Conservation (phyloP, 352 stramenopile genomes). For the Phytophthora colocasiae region DNA sequence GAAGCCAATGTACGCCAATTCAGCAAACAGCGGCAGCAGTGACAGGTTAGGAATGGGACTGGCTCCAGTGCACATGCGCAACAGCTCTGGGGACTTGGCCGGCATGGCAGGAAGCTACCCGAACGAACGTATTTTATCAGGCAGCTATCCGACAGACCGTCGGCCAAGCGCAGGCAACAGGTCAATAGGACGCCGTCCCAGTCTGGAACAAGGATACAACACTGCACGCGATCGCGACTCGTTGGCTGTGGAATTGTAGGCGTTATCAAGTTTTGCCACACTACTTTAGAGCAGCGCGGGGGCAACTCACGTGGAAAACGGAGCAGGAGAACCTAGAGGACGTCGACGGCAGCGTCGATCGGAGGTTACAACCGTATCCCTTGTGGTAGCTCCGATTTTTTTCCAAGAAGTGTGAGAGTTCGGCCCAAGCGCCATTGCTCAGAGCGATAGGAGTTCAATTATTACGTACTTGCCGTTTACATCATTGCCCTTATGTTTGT, state of each 20-base stretch:
- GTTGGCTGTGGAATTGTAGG: conserved; percentile 45
- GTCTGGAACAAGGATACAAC: conserved; percentile 33
- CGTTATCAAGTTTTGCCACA: conserved; percentile 2
- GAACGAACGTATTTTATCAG: conserved; percentile 34
- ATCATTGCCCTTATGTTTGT: background rate
- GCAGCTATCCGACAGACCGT: conserved; percentile 32
- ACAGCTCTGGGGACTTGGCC: conserved; percentile 30
- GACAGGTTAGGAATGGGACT: conserved; percentile 42
- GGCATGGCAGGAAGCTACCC: conserved; percentile 34
- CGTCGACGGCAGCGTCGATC: conserved; percentile 39
- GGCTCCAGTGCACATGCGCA: conserved; percentile 31
- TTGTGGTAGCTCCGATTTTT: conserved; percentile 12
- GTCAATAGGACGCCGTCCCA: conserved; percentile 30
- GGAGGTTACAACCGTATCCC: background rate
- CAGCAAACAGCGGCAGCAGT: conserved; percentile 30
- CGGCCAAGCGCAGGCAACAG: conserved; percentile 31
- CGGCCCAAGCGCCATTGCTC: background rate
- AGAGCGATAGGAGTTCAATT: conserved; percentile 25
- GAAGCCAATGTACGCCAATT: conserved; percentile 39
- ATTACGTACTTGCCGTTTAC: conserved; percentile 31
- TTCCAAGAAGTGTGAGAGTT: conserved; percentile 15
- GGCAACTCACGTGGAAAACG: background rate
- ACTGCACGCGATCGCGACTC: conserved; percentile 35
- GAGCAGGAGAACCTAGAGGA: conserved; percentile 1
- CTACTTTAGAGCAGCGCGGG: background rate